Evolutionary conservation across 495 filamentous ascomycete genomes (phyloP).

Genomic region (Aspergillus sparsus): DNA sequence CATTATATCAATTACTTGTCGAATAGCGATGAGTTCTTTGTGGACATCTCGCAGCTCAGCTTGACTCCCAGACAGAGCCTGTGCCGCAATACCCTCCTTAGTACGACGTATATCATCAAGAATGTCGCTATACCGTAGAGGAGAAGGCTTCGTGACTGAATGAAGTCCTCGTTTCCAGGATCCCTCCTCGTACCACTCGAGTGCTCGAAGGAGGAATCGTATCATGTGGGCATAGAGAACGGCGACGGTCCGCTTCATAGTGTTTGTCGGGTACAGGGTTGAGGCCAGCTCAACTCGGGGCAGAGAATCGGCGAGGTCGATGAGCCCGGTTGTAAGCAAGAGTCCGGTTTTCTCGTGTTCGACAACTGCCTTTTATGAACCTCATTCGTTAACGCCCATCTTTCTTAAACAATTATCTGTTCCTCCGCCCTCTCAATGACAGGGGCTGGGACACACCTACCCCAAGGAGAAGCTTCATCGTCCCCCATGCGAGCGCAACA

Average conservation of each 20-base stretch:
- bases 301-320: neutral
- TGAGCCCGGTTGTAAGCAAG: neutral
- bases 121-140: neutral
- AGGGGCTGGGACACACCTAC: neutral
- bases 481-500: neutral
- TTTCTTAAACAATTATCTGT: neutral
- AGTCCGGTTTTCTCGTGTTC: neutral
- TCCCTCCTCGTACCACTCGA: neutral
- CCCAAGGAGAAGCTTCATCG: neutral
- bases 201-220: neutral
- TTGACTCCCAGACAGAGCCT: neutral
- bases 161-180: neutral
- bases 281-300: neutral
- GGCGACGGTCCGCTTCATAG: neutral
- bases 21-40: neutral
- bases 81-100: neutral
- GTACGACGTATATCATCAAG: neutral
- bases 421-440: neutral
- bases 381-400: neutral
- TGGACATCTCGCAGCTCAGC: neutral
- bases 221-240: neutral
- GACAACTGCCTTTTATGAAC: neutral
- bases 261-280: neutral
- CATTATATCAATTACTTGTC: neutral
- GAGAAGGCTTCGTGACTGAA: neutral